A percentile compares a stretch with the other conserved stretches of the same genome.
Conservation (phyloP, 768 basidiomycete species). For the Clitopilus passeckerianus region DNA sequence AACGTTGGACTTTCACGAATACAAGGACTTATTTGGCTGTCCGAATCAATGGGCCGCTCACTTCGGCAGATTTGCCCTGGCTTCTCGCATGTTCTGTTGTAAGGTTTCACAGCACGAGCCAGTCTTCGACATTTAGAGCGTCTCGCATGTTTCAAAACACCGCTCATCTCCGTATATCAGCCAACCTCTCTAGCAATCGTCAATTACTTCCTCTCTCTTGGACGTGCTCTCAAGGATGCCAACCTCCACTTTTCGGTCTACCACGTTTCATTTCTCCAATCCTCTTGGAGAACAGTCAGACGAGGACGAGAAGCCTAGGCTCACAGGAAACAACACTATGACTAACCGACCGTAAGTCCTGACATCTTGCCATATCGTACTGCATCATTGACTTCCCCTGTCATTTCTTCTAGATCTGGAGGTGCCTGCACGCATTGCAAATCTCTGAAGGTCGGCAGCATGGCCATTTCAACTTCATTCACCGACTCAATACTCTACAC, state of each 20-base stretch:
- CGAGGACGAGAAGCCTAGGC: neutral
- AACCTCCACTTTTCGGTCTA: neutral
- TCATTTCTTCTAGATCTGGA: constrained; percentile 29
- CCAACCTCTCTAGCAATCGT: neutral
- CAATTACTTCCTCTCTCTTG: neutral
- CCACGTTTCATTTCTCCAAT: neutral
- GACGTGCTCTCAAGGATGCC: neutral
- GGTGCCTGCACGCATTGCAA: constrained; percentile 53
- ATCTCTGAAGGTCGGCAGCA: constrained; percentile 40
- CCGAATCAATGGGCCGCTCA: neutral
- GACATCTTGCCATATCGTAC: neutral
- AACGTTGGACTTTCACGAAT: neutral
- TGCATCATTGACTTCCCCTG: neutral
- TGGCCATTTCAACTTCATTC: neutral
- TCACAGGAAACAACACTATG: neutral
- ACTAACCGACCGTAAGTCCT: neutral
- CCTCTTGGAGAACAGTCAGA: neutral
- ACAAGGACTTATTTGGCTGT: neutral
- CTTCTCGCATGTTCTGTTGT: neutral
- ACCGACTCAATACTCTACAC: neutral
- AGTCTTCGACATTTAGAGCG: neutral
- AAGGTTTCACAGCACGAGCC: neutral
- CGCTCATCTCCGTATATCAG: constrained; percentile 3
- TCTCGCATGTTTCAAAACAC: constrained; percentile 7
- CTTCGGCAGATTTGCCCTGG: neutral